phyloP scores from a whole-genome alignment of 2,329 filamentous ascomycete genomes.

The Cytospora paraplurivora region DNA sequence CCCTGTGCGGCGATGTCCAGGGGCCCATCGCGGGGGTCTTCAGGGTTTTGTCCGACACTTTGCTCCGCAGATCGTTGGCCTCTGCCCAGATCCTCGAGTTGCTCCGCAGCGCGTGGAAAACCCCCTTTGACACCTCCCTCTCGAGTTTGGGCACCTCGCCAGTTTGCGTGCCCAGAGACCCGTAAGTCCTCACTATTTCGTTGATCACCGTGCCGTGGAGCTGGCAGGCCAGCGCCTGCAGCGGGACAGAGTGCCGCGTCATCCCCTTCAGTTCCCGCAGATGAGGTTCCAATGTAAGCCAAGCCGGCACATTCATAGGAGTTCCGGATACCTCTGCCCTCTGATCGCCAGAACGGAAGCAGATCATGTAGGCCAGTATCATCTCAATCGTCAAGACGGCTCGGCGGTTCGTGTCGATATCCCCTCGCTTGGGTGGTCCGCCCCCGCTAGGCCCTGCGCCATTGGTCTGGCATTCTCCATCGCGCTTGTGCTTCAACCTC shows the following conservation, averaged over 20 bases:
- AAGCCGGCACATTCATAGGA: constrained; percentile 44
- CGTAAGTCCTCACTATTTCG: constrained; percentile 46
- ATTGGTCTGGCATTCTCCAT: constrained; percentile 38
- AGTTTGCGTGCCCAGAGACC: constrained; percentile 33
- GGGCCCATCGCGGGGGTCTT: constrained; percentile 39
- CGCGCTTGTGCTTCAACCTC: constrained; percentile 57
- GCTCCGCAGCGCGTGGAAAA: constrained; percentile 33
- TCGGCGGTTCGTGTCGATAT: constrained; percentile 20
- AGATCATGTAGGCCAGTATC: constrained; percentile 55
- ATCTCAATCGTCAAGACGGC: constrained; percentile 48
- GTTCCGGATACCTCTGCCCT: constrained; percentile 48
- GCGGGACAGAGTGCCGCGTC: constrained; percentile 38
- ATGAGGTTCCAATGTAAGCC: constrained; percentile 50
- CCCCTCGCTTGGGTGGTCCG: constrained; percentile 10
- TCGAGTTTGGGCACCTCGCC: constrained; percentile 27
- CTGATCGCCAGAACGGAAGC: constrained; percentile 53
- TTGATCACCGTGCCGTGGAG: constrained; percentile 49
- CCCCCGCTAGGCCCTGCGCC: constrained; percentile 26
- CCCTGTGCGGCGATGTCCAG: constrained; percentile 50
- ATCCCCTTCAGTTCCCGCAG: constrained; percentile 45
- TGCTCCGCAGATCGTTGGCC: constrained; percentile 34
- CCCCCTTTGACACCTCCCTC: constrained; percentile 34
- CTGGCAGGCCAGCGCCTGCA: constrained; percentile 47
- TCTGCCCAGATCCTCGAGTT: constrained; percentile 38
- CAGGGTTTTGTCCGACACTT: constrained; percentile 36